Evolutionary conservation across 2,329 filamentous ascomycete genomes (phyloP).

Genomic region (Paraphoma chrysanthemicola): DNA sequence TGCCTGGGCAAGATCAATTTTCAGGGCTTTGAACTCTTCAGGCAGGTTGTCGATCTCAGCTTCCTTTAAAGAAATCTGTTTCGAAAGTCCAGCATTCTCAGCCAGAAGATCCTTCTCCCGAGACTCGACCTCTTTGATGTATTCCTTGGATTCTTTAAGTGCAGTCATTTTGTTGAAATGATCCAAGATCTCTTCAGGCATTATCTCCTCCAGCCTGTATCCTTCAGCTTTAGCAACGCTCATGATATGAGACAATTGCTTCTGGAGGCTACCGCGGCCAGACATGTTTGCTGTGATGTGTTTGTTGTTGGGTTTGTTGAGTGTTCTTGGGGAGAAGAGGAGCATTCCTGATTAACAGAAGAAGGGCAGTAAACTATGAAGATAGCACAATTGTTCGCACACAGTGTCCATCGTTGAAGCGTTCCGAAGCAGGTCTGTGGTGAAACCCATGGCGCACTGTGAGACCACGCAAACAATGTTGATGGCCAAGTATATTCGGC

Average conservation of each 20-base stretch:
- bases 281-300: conserved; percentile 10
- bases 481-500: no score
- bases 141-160: conserved; percentile 19
- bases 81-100: conserved; percentile 8
- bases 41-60: conserved; percentile 19
- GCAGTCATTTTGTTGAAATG: conserved; percentile 15
- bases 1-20: conserved; percentile 26
- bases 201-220: conserved; percentile 19
- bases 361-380: not conserved
- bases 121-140: conserved; percentile 21
- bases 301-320: not conserved
- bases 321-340: not conserved
- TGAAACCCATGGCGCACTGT: no score
- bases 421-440: no score
- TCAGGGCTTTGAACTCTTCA: conserved; percentile 15
- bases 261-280: conserved; percentile 17
- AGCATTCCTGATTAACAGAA: not conserved
- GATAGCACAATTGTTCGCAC: not conserved
- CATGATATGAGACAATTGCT: conserved; percentile 19
- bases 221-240: conserved; percentile 15
- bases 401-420: not conserved
- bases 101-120: conserved; percentile 14
- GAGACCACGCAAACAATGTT: no score
- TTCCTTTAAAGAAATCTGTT: conserved; percentile 19
- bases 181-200: conserved; percentile 16